Evolutionary conservation across 306 rosid genomes (phyloP).

Genomic region (Trichosanthes truncata): DNA sequence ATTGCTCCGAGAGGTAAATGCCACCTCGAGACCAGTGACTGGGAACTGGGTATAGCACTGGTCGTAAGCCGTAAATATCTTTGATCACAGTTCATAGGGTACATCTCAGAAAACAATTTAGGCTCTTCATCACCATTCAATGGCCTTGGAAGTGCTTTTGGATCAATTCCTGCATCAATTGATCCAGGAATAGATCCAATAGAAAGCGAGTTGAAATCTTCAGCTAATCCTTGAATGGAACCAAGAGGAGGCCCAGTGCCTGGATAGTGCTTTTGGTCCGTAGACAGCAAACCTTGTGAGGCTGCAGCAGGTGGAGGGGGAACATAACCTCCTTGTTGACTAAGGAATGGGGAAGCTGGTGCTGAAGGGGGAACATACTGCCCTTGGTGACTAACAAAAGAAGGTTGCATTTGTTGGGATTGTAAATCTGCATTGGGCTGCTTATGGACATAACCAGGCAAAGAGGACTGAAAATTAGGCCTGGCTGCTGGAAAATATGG

Average conservation of each 20-base stretch:
- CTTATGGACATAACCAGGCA: slow-evolving; percentile 57
- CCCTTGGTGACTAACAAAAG: slow-evolving; percentile 48
- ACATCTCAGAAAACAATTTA: slow-evolving; percentile 40
- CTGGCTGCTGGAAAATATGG: slow-evolving; percentile 30
- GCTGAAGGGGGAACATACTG: slow-evolving; percentile 37
- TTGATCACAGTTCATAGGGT: slow-evolving; percentile 64
- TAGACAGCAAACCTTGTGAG: slow-evolving; percentile 46
- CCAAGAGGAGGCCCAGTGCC: slow-evolving; percentile 53
- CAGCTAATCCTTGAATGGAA: slow-evolving; percentile 65
- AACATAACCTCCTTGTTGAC: slow-evolving; percentile 62
- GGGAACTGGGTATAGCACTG: slow-evolving; percentile 76
- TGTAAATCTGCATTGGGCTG: slow-evolving; percentile 46
- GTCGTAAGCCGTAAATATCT: slow-evolving; percentile 82
- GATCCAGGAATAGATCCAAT: slow-evolving; percentile 85
- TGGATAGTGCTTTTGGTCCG: slow-evolving; percentile 43
- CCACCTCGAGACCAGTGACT: slow-evolving; percentile 96
- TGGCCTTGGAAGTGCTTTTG: slow-evolving; percentile 79
- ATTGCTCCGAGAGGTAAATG: slow-evolving; percentile 97
- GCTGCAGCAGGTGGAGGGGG: slow-evolving; percentile 43
- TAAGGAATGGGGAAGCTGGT: slow-evolving; percentile 34
- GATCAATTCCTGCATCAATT: slow-evolving; percentile 62
- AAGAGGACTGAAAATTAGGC: slow-evolving; percentile 48
- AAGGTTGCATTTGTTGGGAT: slow-evolving; percentile 43
- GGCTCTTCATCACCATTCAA: slow-evolving; percentile 83
- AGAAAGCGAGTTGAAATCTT: slow-evolving; percentile 78